A percentile compares a stretch with the other conserved stretches of the same genome.
Evolutionary conservation across 2,329 filamentous ascomycete genomes (phyloP).

Genomic region (Fonsecaea pedrosoi): DNA sequence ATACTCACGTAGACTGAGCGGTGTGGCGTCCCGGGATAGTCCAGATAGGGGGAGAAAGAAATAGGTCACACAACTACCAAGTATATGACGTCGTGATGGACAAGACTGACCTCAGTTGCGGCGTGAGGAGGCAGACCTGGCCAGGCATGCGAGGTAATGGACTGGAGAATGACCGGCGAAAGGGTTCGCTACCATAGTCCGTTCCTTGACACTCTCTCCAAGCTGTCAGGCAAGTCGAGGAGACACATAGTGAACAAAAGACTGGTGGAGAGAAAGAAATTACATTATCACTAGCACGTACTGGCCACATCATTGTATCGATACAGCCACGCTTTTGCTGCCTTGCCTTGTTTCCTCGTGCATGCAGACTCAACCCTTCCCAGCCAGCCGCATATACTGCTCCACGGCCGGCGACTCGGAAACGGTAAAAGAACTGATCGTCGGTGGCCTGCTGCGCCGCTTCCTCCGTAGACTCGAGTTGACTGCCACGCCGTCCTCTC

Average conservation of each 20-base stretch:
- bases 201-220: too few relatives aligned
- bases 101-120: too few relatives aligned
- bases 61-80: background rate
- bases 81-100: too few relatives aligned
- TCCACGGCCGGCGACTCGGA: slow-evolving; percentile 15
- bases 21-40: background rate
- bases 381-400: slow-evolving; percentile 17
- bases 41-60: background rate
- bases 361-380: background rate
- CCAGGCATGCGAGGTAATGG: too few relatives aligned
- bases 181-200: too few relatives aligned
- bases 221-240: too few relatives aligned
- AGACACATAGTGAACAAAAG: background rate
- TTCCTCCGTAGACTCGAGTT: slow-evolving; percentile 4
- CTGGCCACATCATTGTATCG: background rate
- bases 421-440: slow-evolving; percentile 7
- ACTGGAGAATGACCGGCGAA: too few relatives aligned
- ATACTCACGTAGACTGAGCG: background rate
- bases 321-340: background rate
- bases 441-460: slow-evolving; percentile 7
- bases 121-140: too few relatives aligned
- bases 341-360: background rate
- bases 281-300: background rate
- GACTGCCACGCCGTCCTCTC: slow-evolving; percentile 19
- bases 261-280: background rate